A percentile compares a stretch with the other conserved stretches of the same genome.
Conservation (phyloP, 192 early-diverging fungal species). For the Coemansia biformis region DNA sequence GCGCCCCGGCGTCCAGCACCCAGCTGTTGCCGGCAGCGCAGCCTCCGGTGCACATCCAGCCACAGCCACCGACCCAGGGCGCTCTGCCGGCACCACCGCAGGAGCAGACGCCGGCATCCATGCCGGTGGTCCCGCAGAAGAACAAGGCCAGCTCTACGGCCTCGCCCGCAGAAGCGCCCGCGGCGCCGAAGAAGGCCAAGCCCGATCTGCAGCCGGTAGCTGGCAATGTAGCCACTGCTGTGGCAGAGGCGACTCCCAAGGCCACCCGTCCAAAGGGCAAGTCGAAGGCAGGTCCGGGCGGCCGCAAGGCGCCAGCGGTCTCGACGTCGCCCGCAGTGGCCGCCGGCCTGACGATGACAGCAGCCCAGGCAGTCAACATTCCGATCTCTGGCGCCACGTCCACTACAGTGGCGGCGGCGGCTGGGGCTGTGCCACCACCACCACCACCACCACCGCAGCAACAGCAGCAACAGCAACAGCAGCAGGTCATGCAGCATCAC, state of each 20-base stretch:
- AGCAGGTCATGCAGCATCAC: neutral
- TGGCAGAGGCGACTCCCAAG: conserved; percentile 19
- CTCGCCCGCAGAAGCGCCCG: conserved; percentile 1
- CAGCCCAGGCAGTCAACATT: conserved; percentile 2
- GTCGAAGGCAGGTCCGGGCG: conserved; percentile 9
- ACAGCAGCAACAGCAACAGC: neutral
- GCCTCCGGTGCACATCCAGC: conserved; percentile 28
- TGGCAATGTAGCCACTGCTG: neutral
- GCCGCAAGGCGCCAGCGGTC: conserved; percentile 16
- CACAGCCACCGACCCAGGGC: conserved; percentile 13
- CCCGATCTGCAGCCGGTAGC: conserved; percentile 3
- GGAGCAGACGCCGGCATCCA: neutral
- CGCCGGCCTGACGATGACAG: neutral
- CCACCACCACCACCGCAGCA: neutral
- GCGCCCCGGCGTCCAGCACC: too few relatives aligned
- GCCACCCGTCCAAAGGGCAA: conserved; percentile 22
- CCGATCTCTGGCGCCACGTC: too few relatives aligned
- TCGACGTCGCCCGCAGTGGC: conserved; percentile 34
- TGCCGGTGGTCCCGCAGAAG: conserved; percentile 21
- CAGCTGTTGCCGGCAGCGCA: conserved; percentile 16
- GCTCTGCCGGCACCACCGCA: too few relatives aligned
- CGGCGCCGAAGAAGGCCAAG: conserved; percentile 21
- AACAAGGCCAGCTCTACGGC: conserved; percentile 17
- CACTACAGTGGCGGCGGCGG: too few relatives aligned
- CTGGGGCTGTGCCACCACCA: neutral